phyloP scores from a whole-genome alignment of 1,284 basidiomycete species.

The Phellopilus nigrolimitatus region DNA sequence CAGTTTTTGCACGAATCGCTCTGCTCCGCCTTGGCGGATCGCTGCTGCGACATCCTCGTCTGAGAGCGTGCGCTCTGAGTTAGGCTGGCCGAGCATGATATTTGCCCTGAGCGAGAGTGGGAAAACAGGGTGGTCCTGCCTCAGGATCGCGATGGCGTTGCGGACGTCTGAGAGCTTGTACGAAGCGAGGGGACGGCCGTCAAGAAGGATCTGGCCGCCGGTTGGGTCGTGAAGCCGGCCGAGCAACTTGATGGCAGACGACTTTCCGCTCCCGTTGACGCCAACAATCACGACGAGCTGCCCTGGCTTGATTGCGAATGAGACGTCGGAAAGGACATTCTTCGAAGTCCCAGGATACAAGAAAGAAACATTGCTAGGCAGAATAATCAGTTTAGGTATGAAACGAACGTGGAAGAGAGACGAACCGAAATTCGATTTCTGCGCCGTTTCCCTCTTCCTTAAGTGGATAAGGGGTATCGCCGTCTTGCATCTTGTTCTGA shows the following conservation, averaged over 20 bases:
- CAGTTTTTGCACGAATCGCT: conserved; percentile 32
- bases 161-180: conserved; percentile 32
- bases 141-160: conserved; percentile 33
- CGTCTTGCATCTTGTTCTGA: conserved; percentile 19
- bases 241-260: conserved; percentile 42
- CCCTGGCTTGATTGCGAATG: conserved; percentile 39
- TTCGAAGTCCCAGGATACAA: conserved; percentile 30
- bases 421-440: conserved; percentile 34
- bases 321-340: conserved; percentile 32
- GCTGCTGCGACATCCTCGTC: conserved; percentile 32
- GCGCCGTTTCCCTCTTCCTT: not conserved
- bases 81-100: conserved; percentile 31
- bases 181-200: conserved; percentile 30
- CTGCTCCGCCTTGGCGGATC: conserved; percentile 33
- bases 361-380: conserved; percentile 37
- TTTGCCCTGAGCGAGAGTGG: conserved; percentile 41
- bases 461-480: conserved; percentile 16
- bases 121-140: conserved; percentile 38
- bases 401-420: not conserved
- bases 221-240: conserved; percentile 36
- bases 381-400: conserved; percentile 18
- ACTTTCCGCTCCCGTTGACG: conserved; percentile 46
- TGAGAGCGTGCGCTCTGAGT: conserved; percentile 23
- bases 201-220: conserved; percentile 36
- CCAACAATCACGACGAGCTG: conserved; percentile 45